Evolutionary conservation across 1,284 basidiomycete genomes (phyloP), one percentile per base, ranked within the genome.

Genomic region (Fomitiporia mediterranea): DNA sequence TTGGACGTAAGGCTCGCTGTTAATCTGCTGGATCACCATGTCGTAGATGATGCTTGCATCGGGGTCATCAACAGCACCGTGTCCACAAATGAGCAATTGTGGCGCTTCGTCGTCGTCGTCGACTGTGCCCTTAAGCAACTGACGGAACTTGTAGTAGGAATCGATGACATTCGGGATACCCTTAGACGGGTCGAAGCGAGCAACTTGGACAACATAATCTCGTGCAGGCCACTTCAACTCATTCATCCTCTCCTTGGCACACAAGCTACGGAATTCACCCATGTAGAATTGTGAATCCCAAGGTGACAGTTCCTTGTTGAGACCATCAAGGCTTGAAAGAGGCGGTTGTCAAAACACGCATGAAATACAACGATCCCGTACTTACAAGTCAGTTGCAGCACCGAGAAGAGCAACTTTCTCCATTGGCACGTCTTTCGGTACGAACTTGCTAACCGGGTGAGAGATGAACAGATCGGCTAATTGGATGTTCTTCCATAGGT

Each of bases 361-460:
- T 13, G 15, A 46, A 21, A 28, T 11, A n/a, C n/a, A n/a, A n/a
- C n/a, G 25, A 28, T 19, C 8, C 42, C 6, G 17, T 7, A 72
- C 79, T 53, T 61, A 87, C 87, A 85, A 89, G 68, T 91, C 88
- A 46, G 88, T 90, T 17, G 88, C 84, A 64, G 88, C 89, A 64
- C 87, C 86, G 42, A 91, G 74, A 35, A 91, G 77, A 38, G 81
- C 71, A 47, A 91, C 70, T 63, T 82, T 89, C 67, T 84, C 77
- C 15, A 74, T 71, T n/a, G 85, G 85, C 6, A 94, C 90, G 64
- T 87, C 84, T 61, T 80, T 82, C 8, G 91, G 92, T 9, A 94
- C 90, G 66, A 94, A 94, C 70, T 89, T 89, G 75, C 79, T 88
- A 63, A 94, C 91, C n/a, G 91, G 91, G 67, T 94, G 91, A 68